Evolutionary conservation across 2,329 filamentous ascomycete genomes (phyloP).

Genomic region (Calonectria multiphialidica): DNA sequence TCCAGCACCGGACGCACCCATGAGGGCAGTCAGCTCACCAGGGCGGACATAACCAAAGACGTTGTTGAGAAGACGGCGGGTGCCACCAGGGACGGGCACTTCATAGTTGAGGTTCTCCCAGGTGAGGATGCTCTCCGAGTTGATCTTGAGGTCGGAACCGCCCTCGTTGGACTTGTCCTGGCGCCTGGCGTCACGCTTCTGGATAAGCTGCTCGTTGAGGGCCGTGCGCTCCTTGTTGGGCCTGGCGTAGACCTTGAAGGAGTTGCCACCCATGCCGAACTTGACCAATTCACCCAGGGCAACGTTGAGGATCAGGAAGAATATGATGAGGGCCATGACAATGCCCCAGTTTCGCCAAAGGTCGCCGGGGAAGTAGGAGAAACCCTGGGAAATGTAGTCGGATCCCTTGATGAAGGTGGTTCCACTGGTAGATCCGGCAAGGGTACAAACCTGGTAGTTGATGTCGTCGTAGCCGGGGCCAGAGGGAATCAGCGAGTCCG

Average conservation of each 20-base stretch:
- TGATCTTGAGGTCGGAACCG: conserved; percentile 65
- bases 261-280: conserved; percentile 84
- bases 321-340: conserved; percentile 78
- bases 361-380: conserved; percentile 74
- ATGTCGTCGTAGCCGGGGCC: conserved; percentile 79
- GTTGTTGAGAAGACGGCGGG: conserved; percentile 66
- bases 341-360: conserved; percentile 91
- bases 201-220: conserved; percentile 72
- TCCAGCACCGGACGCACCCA: conserved; percentile 87
- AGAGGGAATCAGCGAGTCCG: conserved; percentile 76
- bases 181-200: conserved; percentile 69
- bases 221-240: conserved; percentile 75
- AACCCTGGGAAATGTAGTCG: conserved; percentile 77
- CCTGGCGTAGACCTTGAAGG: conserved; percentile 81
- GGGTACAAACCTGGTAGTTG: conserved; percentile 83
- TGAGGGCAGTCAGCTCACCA: conserved; percentile 81
- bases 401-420: conserved; percentile 72
- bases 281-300: conserved; percentile 83
- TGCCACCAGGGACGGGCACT: conserved; percentile 70
- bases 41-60: conserved; percentile 80
- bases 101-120: conserved; percentile 90
- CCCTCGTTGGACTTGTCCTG: conserved; percentile 59
- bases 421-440: conserved; percentile 78
- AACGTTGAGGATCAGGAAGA: conserved; percentile 82
- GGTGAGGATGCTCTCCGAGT: conserved; percentile 78